Base-by-base conservation (phyloP, 2,329 filamentous ascomycete genomes). In the Scedosporium dehoogii region DNA sequence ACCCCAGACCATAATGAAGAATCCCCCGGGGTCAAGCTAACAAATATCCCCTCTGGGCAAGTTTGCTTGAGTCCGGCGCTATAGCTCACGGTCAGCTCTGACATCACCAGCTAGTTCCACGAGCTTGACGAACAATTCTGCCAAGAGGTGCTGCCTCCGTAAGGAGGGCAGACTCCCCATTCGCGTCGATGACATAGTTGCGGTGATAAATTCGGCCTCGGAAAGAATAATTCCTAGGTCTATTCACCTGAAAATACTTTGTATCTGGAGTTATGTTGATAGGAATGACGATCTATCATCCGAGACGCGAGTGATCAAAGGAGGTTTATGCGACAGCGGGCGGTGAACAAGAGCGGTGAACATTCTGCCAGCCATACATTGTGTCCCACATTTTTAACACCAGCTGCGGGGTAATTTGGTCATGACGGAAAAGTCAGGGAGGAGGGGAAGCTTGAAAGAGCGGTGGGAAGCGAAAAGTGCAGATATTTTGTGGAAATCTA, bases 1-100 rank as follows among this genome's bases (percentile, higher is more conserved):
- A 96, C 89, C n/a, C 91, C 92, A 38, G 87, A 88, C 93, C 93
- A 97, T 58, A 92, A 77, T 16, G 86, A 85, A 18, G 90, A 85
- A 70, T 96, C 88, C 25, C 89, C 89, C 0, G 91, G 90, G 29
- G 89, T 90, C 64, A 96, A 82, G 72, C 84, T 90, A 74, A 97
- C 84, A 75, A 94, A 97, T 65, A 97, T 82, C 61, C 94, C 93
- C 63, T 91, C 85, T 1, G 92, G 92, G 72, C 89, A 92, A 64
- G 88, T 86, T 76, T 90, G 85, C 73, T 89, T 92, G 68, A 96
- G 81, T 65, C 89, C 89, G 65, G 89, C 84, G 75, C 91, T 96
- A 74, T 27, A 60, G 53, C n/a, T 27, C 23, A 12, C 21, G 3
- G 51, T 55, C 16, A 55, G 51, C 51, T 55, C 12, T 14, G 12